phyloP scores from a whole-genome alignment of 2,329 filamentous ascomycete genomes.

The Shiraia sp. region DNA sequence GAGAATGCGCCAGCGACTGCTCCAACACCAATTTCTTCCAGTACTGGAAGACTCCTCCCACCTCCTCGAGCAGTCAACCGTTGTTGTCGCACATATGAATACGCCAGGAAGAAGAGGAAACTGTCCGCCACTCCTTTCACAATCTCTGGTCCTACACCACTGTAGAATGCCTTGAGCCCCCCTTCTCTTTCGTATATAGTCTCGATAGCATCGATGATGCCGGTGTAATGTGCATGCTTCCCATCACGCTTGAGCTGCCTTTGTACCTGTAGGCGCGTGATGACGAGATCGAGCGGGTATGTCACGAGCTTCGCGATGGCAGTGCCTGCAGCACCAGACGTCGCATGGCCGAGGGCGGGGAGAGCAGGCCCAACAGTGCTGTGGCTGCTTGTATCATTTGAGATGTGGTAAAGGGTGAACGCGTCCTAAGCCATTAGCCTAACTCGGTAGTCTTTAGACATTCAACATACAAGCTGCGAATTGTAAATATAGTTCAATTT shows the following conservation, averaged over 20 bases:
- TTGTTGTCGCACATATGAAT: slow-evolving; percentile 62
- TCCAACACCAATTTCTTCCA: slow-evolving; percentile 76
- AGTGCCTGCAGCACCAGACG: slow-evolving; percentile 77
- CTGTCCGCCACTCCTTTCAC: slow-evolving; percentile 64
- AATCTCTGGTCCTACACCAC: slow-evolving; percentile 49
- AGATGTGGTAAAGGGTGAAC: slow-evolving; percentile 48
- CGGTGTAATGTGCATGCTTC: slow-evolving; percentile 60
- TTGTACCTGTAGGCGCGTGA: slow-evolving; percentile 82
- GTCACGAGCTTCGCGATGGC: slow-evolving; percentile 77
- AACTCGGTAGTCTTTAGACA: not conserved
- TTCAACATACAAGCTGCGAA: slow-evolving; percentile 46
- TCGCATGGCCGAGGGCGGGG: slow-evolving; percentile 78
- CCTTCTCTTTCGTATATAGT: slow-evolving; percentile 75
- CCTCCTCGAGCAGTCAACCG: slow-evolving; percentile 33
- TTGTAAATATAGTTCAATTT: slow-evolving; percentile 46
- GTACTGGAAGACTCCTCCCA: slow-evolving; percentile 56
- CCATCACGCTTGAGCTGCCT: slow-evolving; percentile 55
- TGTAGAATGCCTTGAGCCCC: slow-evolving; percentile 69
- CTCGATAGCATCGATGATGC: slow-evolving; percentile 68
- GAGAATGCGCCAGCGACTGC: slow-evolving; percentile 74
- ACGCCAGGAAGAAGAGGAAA: slow-evolving; percentile 85
- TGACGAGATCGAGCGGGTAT: slow-evolving; percentile 81
- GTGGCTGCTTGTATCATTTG: slow-evolving; percentile 41
- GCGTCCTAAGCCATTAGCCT: slow-evolving; percentile 41
- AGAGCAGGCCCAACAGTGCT: slow-evolving; percentile 54